Evolutionary conservation across 306 rosid genomes (phyloP).

Genomic region (Sindora glabra): DNA sequence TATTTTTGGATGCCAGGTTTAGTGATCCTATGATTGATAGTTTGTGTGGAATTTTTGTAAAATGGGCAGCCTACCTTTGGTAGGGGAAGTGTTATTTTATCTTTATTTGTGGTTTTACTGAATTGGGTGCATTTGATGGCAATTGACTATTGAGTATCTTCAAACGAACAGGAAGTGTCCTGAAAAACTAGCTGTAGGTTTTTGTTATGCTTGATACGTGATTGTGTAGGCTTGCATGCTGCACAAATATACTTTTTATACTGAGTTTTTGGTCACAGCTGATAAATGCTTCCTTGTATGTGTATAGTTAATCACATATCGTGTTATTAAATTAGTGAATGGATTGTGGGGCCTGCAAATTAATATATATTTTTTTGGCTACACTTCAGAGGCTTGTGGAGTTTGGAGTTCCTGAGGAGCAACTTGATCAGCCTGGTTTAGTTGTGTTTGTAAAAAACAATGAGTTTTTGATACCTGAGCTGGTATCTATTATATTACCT

Average conservation of each 20-base stretch:
- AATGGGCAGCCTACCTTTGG: not conserved
- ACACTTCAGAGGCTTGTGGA: slow-evolving; percentile 58
- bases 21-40: not conserved
- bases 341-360: slow-evolving; percentile 3
- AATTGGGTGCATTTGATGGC: not conserved
- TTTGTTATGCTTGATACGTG: not conserved
- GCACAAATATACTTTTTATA: not conserved
- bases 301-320: not conserved
- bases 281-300: not conserved
- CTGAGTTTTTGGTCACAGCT: not conserved
- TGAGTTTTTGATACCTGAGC: slow-evolving; percentile 31
- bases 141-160: not conserved
- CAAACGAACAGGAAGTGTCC: not conserved
- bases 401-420: slow-evolving; percentile 62
- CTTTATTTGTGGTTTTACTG: not conserved
- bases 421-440: slow-evolving; percentile 47
- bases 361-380: slow-evolving; percentile 11
- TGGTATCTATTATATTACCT: slow-evolving; percentile 66
- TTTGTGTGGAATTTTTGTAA: not conserved
- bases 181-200: not conserved
- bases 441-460: slow-evolving; percentile 52
- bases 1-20: not conserved
- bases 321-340: not conserved
- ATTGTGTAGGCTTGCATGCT: not conserved
- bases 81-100: not conserved